A percentile compares a stretch with the other conserved stretches of the same genome.
phyloP scores from a whole-genome alignment of 306 rosid genomes.

The Elaeagnus macrophylla region DNA sequence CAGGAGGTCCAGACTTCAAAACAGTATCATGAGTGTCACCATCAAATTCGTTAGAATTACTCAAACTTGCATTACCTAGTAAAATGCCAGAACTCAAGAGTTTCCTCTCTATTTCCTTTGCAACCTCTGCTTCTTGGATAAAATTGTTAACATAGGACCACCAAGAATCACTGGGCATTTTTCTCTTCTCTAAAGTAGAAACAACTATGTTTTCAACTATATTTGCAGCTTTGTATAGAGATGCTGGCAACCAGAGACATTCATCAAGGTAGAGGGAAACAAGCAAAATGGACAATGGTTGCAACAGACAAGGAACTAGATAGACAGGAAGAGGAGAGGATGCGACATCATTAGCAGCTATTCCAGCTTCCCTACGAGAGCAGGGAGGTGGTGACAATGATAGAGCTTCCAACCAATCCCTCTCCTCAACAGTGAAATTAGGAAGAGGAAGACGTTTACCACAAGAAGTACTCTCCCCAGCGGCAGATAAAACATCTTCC shows the following conservation, averaged over 20 bases:
- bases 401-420: conserved; percentile 94
- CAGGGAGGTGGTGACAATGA: conserved; percentile 71
- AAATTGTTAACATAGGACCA: conserved; percentile 69
- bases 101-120: conserved; percentile 45
- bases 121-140: conserved; percentile 53
- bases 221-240: conserved; percentile 51
- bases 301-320: conserved; percentile 70
- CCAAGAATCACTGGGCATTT: conserved; percentile 56
- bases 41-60: conserved; percentile 28
- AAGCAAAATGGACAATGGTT: conserved; percentile 64
- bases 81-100: conserved; percentile 60
- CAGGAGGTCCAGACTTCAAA: conserved; percentile 21
- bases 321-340: conserved; percentile 80
- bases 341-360: conserved; percentile 77
- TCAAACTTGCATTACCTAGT: conserved; percentile 27
- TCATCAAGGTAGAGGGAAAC: conserved; percentile 75
- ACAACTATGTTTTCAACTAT: conserved; percentile 53
- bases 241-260: conserved; percentile 57
- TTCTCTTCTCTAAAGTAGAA: conserved; percentile 52
- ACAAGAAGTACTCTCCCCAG: conserved; percentile 41
- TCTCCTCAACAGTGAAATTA: conserved; percentile 82
- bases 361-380: conserved; percentile 89
- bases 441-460: conserved; percentile 62
- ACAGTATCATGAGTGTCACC: conserved; percentile 21
- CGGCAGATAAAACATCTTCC: conserved; percentile 62